These are phyloP conservation scores for Solanum gracilifrons DNA, from an alignment of 257 asterid genomes.

Conservation along the genomic window DNA sequence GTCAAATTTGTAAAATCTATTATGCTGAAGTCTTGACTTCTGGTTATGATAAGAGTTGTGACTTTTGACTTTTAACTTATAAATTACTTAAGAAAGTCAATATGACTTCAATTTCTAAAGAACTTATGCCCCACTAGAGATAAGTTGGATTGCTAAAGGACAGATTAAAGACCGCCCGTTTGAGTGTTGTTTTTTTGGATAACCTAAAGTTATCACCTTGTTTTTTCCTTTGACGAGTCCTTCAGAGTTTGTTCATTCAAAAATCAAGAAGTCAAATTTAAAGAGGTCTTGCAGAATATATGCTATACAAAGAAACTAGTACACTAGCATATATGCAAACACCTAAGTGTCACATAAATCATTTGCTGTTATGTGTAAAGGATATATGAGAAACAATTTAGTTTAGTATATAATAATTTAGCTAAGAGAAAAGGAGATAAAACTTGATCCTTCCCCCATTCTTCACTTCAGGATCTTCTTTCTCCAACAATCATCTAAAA, in stretches of 20 bases:
- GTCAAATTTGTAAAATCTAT: too few species aligned
- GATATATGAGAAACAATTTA: not conserved
- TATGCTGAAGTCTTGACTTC: too few species aligned
- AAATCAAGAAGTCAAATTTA: not conserved
- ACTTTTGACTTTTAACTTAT: too few species aligned
- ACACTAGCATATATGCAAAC: not conserved
- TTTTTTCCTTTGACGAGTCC: not conserved
- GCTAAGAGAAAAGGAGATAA: not conserved
- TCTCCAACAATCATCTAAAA: not conserved
- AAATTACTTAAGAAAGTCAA: too few species aligned
- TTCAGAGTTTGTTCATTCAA: not conserved
- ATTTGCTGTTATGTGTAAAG: not conserved
- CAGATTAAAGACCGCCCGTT: not conserved
- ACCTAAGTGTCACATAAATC: not conserved
- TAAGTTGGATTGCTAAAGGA: not conserved
- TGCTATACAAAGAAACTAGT: not conserved
- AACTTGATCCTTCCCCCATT: not conserved
- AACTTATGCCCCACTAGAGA: not conserved
- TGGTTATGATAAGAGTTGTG: too few species aligned
- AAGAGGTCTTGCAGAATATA: not conserved
- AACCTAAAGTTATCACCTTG: not conserved
- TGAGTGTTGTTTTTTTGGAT: not conserved
- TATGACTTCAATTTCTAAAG: not conserved
- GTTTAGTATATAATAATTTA: not conserved
- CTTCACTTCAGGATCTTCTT: not conserved